Base-by-base conservation (phyloP, 139 green algal species). In the Zygnema circumcarinatum region DNA sequence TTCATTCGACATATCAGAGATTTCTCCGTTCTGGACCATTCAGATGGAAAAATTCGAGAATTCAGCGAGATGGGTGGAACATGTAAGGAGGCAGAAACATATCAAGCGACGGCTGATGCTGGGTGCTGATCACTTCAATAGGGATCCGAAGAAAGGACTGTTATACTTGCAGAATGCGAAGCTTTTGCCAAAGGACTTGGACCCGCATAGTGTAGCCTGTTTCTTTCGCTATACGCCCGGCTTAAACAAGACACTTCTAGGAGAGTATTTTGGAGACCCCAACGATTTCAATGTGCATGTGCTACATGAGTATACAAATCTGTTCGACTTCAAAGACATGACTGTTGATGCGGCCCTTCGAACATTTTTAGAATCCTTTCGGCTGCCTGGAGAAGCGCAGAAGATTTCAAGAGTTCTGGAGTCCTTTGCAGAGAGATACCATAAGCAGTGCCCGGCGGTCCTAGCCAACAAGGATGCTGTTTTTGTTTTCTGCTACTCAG, bases 121-220 rank as follows among this genome's bases (percentile, higher is more conserved):
- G 0, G 96, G 95, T 0, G 95, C 94, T 22, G 97, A 99, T 75
- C 97, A 98, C 88, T 99, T 98, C 93, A 99, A 99, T 88, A 93
- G 94, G 31, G 94, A 98, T 87, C 90, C 92, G 52, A 98, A 98
- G 85, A 98, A 98, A 92, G 97, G 97, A 2, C 94, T 99, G 79
- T 89, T 96, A 88, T 97, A 94, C 81, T 88, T 97, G 84, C 94
- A 97, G 93, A 90, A 89, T 1, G 88, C 94, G 67, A 87, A 93
- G n/a, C 93, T 99, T 36, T 93, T 99, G 79, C 94, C 94, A 0
- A 74, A 94, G 38, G 74, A 85, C 1, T 67, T 94, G 74, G 89
- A 94, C 31, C 40, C 93, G 0, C 25, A 42, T 1, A 81, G 74
- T 69, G 90, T 95, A 1, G 97, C 95, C 1, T 89, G 91, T 56